Conservation (phyloP, 23 red algal genomes). For the Cyanidioschyzon merolae region DNA sequence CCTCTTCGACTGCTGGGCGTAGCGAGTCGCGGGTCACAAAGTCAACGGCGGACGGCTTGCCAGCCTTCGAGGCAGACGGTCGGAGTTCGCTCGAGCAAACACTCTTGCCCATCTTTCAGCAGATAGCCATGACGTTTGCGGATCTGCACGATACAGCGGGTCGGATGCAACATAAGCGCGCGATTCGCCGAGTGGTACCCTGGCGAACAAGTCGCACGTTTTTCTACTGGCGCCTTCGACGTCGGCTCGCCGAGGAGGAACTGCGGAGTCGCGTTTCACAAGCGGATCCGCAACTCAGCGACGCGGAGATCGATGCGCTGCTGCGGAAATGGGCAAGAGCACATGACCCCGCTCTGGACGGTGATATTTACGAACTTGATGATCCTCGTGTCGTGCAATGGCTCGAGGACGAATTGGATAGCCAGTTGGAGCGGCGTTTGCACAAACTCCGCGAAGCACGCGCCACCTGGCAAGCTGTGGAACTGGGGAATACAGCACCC, state of each 20-base stretch:
- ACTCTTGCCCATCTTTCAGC: conserved; percentile 68
- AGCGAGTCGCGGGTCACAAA: background rate
- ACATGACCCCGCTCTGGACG: background rate
- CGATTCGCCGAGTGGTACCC: conserved; percentile 57
- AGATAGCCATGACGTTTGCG: conserved; percentile 78
- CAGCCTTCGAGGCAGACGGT: background rate
- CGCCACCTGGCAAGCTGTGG: background rate
- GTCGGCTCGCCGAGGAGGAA: conserved; percentile 71
- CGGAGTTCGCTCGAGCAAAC: conserved; percentile 36
- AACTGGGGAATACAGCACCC: background rate
- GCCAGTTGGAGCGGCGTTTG: background rate
- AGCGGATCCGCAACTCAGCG: conserved; percentile 40
- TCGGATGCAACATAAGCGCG: conserved; percentile 59
- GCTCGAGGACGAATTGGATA: conserved; percentile 32
- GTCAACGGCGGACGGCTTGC: background rate
- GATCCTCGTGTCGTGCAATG: conserved; percentile 33
- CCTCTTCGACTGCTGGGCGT: too few relatives aligned
- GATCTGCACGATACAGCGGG: conserved; percentile 98
- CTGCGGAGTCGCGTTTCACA: conserved; percentile 24
- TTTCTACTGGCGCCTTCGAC: conserved; percentile 96
- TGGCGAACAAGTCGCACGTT: conserved; percentile 68
- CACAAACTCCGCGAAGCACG: conserved; percentile 14
- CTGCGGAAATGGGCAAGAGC: conserved; percentile 55
- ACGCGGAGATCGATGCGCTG: conserved; percentile 34
- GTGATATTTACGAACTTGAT: conserved; percentile 8